Evolutionary conservation across 768 basidiomycete genomes (phyloP).

Genomic region (Trametes cinnabarina): DNA sequence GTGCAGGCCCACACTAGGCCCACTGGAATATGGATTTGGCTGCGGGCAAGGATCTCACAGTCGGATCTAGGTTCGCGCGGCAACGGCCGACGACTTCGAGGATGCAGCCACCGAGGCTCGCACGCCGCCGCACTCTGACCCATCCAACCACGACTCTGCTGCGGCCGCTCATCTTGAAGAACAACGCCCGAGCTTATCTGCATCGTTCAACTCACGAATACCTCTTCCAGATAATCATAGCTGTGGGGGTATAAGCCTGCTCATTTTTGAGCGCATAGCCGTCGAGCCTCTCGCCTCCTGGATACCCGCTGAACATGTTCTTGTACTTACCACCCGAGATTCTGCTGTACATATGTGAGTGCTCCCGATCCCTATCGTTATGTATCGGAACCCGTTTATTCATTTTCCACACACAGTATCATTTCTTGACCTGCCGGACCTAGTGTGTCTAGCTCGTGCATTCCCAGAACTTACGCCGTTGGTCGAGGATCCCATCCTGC

Average conservation of each 20-base stretch:
- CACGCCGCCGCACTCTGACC: neutral
- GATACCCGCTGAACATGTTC: neutral
- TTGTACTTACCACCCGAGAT: slow-evolving; percentile 54
- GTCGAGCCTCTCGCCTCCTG: neutral
- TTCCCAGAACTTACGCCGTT: slow-evolving; percentile 48
- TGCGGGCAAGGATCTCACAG: neutral
- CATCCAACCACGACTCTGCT: neutral
- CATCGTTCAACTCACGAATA: neutral
- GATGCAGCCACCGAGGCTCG: slow-evolving; percentile 1
- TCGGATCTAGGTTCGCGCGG: neutral
- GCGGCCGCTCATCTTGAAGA: slow-evolving; percentile 4
- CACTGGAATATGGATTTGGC: neutral
- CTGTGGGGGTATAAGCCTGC: too few relatives aligned
- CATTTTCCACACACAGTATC: slow-evolving; percentile 44
- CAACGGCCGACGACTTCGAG: slow-evolving; percentile 10
- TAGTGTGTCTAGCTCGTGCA: slow-evolving; percentile 50
- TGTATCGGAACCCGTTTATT: neutral
- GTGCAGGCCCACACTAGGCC: too few relatives aligned
- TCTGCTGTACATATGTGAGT: slow-evolving; percentile 56
- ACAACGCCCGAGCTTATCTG: neutral
- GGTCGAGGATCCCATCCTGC: slow-evolving; percentile 61
- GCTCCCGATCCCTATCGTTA: neutral
- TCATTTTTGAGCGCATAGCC: too few relatives aligned
- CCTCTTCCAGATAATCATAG: too few relatives aligned
- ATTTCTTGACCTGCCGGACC: slow-evolving; percentile 72